phyloP scores from a whole-genome alignment of 2,329 filamentous ascomycete species.

The Orbilia javanica region DNA sequence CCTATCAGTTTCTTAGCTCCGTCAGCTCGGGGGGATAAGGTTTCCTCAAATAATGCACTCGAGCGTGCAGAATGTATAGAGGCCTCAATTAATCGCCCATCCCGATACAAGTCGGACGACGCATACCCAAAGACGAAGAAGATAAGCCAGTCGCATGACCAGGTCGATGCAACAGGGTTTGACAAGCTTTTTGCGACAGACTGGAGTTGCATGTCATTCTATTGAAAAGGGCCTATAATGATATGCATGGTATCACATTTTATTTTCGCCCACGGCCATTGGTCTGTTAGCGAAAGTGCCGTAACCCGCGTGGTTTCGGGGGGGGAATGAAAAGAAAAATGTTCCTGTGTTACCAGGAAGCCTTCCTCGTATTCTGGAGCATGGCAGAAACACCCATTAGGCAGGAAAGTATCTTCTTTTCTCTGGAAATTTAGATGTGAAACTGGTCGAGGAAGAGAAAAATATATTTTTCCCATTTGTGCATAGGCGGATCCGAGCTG shows the following conservation, averaged over 20 bases:
- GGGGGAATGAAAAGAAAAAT: slow-evolving; percentile 1
- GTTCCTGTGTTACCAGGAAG: slow-evolving; percentile 17
- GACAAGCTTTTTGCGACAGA: slow-evolving; percentile 38
- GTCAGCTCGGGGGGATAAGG: neutral
- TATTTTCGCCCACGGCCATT: slow-evolving; percentile 6
- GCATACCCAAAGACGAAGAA: slow-evolving; percentile 8
- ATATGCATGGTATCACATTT: slow-evolving; percentile 20
- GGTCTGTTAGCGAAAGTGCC: slow-evolving; percentile 21
- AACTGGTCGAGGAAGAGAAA: slow-evolving; percentile 12
- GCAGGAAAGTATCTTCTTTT: slow-evolving; percentile 29
- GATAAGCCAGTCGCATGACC: slow-evolving; percentile 41
- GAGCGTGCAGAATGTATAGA: neutral
- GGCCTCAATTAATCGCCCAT: neutral
- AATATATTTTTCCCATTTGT: slow-evolving; percentile 17
- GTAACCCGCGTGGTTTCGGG: slow-evolving; percentile 26
- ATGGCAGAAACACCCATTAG: slow-evolving; percentile 8
- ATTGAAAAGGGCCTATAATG: slow-evolving; percentile 22
- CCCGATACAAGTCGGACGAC: slow-evolving; percentile 19
- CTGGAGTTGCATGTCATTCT: slow-evolving; percentile 28
- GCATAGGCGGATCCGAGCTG: slow-evolving; percentile 35
- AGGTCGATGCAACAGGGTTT: slow-evolving; percentile 7
- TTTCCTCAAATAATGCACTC: slow-evolving; percentile 7
- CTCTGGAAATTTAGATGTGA: slow-evolving; percentile 17
- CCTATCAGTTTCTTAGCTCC: slow-evolving; percentile 12
- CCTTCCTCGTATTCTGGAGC: slow-evolving; percentile 24